Evolutionary conservation across 2,329 filamentous ascomycete species (phyloP).

Genomic region (Aquanectria penicillioides): DNA sequence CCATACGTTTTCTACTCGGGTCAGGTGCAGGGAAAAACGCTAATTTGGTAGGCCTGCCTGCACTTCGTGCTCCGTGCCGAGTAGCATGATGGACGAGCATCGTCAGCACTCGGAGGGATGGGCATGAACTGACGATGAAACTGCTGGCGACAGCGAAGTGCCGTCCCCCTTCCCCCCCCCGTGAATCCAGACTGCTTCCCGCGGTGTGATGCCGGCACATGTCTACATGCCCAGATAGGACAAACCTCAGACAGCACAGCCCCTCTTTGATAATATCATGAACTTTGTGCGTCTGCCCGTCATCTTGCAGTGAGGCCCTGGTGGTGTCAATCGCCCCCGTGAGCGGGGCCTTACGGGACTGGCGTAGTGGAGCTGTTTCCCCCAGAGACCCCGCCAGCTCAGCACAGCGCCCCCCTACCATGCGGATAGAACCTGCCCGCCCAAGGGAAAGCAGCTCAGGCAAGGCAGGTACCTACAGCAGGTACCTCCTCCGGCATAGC

Average conservation of each 20-base stretch:
- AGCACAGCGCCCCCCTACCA: neutral
- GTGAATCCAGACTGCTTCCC: too few species aligned
- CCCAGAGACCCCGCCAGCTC: neutral
- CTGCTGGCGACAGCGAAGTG: too few species aligned
- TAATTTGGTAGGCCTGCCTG: neutral
- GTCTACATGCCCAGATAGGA: too few species aligned
- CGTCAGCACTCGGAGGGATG: neutral
- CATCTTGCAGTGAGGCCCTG: neutral
- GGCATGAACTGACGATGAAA: too few species aligned
- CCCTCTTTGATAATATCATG: too few species aligned
- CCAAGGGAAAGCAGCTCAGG: neutral
- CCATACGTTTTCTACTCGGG: conserved; percentile 15
- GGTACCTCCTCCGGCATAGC: neutral
- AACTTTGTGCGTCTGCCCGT: neutral
- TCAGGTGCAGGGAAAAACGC: conserved; percentile 16
- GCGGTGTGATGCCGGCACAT: too few species aligned
- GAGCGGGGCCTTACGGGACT: conserved; percentile 3
- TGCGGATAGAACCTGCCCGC: neutral
- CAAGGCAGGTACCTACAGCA: neutral
- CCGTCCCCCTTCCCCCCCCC: too few species aligned
- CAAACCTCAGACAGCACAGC: too few species aligned
- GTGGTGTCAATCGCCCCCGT: neutral
- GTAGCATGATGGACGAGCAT: neutral
- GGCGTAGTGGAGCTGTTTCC: conserved; percentile 7
- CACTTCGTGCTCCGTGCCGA: too few species aligned